Evolutionary conservation across 495 filamentous ascomycete species (phyloP), one percentile per base, ranked within the genome.

Genomic region (Penicillium diatomitis): DNA sequence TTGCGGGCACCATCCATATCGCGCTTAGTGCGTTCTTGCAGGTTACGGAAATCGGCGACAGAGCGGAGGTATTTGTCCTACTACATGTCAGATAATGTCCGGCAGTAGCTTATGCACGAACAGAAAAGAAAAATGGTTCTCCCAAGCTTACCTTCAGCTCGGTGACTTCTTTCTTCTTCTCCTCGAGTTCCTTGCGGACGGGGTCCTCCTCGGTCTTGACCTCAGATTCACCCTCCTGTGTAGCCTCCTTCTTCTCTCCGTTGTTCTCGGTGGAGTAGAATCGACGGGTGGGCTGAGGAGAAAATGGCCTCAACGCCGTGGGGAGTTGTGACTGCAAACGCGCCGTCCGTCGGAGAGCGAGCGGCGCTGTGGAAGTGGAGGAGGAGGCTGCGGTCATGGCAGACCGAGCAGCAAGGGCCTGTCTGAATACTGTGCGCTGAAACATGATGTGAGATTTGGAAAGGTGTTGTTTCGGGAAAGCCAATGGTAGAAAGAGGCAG

Each of bases 11-110:
- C 65, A 62, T 94, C 85, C 67, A 92, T 81, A 40, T 98, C 94
- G 56, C 94, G 88, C 69, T 86, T 83, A 5, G 88, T 91, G 57
- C 92, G 87, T 54, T 95, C 88, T 74, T 96, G 90, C 35, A 97
- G 85, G 73, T 96, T 98, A 58, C 87, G 87, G 78, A 90, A 97
- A 54, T 97, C 92, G 64, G 92, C 92, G 51, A 96, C 86, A 40
- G 83, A 84, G 57, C 92, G 92, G 43, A 92, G 81, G 66, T 86
- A 95, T 71, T 85, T 89, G 68, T 97, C 91, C 92, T 97, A 57
- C 49, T 10, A 8, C 8, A 6, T 12, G 9, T 49, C 1, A 49
- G 47, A 20, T 20, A 20, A 20, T 20, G 20, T 20, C 20, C 20
- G 20, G 20, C 20, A 20, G 20, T 20, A 20, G 2, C 2, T 20